phyloP scores from a whole-genome alignment of 768 basidiomycete genomes.

The Imleria badia region DNA sequence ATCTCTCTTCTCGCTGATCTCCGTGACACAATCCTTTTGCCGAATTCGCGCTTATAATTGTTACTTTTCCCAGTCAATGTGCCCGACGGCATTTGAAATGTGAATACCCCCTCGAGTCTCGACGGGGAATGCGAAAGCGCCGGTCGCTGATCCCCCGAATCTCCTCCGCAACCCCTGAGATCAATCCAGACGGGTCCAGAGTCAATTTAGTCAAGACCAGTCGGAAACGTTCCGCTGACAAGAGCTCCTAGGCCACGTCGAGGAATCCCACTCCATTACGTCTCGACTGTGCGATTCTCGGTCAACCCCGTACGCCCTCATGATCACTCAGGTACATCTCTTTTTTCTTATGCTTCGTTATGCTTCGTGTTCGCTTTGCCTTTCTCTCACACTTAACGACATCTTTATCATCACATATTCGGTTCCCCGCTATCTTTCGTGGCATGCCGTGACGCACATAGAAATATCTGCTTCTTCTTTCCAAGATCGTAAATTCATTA shows the following conservation, averaged over 20 bases:
- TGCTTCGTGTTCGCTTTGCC: conserved; percentile 25
- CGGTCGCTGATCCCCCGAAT: conserved; percentile 35
- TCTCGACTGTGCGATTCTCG: conserved; percentile 11
- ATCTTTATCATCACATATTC: conserved; percentile 36
- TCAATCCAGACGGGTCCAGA: conserved; percentile 24
- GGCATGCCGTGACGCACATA: conserved; percentile 31
- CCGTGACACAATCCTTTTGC: conserved; percentile 16
- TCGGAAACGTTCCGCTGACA: conserved; percentile 31
- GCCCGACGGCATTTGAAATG: conserved; percentile 66
- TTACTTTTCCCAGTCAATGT: conserved; percentile 57
- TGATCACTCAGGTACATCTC: neutral
- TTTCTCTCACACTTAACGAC: conserved; percentile 7
- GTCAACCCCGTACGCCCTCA: neutral
- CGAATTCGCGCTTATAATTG: conserved; percentile 23
- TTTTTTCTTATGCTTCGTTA: conserved; percentile 20
- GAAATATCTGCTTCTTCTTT: conserved; percentile 6
- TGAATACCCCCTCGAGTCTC: conserved; percentile 69
- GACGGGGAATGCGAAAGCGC: conserved; percentile 61
- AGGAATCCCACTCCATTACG: conserved; percentile 2
- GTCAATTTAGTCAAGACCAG: conserved; percentile 20
- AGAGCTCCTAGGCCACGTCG: conserved; percentile 19
- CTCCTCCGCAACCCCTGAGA: conserved; percentile 27
- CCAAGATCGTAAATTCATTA: conserved; percentile 10
- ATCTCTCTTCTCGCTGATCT: conserved; percentile 28
- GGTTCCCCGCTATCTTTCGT: conserved; percentile 15